Conservation (phyloP, 2,329 filamentous ascomycete species). For the Cercospora brassicicola region DNA sequence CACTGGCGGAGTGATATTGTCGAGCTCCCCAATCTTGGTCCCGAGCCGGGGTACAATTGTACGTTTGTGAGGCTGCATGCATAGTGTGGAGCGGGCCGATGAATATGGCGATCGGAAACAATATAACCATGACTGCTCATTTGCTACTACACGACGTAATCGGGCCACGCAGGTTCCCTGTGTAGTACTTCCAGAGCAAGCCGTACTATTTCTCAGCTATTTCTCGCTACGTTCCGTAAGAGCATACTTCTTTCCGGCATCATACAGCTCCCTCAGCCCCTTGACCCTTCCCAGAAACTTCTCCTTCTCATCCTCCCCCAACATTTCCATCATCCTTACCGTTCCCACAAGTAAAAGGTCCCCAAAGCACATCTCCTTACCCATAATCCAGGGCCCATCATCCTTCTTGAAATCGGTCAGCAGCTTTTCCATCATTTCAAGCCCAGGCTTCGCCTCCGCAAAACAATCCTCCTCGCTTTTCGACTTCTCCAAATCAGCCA, state of each 20-base stretch:
- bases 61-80: background rate
- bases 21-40: background rate
- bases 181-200: background rate
- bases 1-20: background rate
- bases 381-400: constrained; percentile 27
- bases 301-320: constrained; percentile 15
- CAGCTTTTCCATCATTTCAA: constrained; percentile 15
- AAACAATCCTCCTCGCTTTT: constrained; percentile 20
- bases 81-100: background rate
- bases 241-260: constrained; percentile 17
- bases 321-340: constrained; percentile 18
- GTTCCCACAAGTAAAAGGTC: constrained; percentile 24
- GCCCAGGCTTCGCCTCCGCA: constrained; percentile 16
- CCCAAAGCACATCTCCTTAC: constrained; percentile 23
- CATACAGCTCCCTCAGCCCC: constrained; percentile 18
- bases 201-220: background rate
- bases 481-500: constrained; percentile 33
- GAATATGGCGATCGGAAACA: background rate
- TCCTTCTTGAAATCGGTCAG: constrained; percentile 24
- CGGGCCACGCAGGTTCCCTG: too few relatives aligned
- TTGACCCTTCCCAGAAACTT: background rate
- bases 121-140: background rate
- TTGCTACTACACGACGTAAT: background rate
- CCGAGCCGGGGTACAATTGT: background rate
- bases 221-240: background rate